phyloP scores from a whole-genome alignment of 139 green algal species.

The Chlamydomonas applanata region DNA sequence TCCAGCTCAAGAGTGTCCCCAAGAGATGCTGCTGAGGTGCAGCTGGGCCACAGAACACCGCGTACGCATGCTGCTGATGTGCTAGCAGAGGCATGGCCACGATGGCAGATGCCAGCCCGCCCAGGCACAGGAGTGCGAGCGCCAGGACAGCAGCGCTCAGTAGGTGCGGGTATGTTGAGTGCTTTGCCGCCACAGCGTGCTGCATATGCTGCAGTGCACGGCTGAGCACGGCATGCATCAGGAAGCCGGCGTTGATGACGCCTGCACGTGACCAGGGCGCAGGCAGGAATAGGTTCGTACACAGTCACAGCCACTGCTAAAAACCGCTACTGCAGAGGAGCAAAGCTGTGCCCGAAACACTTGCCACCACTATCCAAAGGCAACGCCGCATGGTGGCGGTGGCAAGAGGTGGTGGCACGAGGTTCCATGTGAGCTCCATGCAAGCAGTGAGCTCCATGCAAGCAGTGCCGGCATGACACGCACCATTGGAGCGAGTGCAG shows the following conservation, averaged over 20 bases:
- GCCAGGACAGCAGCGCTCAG: neutral
- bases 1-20: neutral
- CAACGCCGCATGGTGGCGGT: no score
- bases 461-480: no score
- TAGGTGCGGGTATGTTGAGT: no score
- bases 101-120: neutral
- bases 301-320: no score
- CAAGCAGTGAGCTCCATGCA: no score
- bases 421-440: no score
- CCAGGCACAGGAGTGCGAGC: neutral
- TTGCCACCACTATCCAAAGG: no score
- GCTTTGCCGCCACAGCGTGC: neutral
- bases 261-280: conserved; percentile 17
- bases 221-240: conserved; percentile 37
- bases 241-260: conserved; percentile 53
- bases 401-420: no score
- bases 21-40: neutral
- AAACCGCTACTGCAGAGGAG: no score
- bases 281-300: no score
- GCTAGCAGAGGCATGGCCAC: conserved; percentile 14
- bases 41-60: conserved; percentile 34
- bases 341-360: no score
- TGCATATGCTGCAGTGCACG: neutral
- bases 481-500: conserved; percentile 15
- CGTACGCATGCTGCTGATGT: conserved; percentile 30